phyloP scores from a whole-genome alignment of 371 early-diverging fungal species.

The Chytridium lagenaria region DNA sequence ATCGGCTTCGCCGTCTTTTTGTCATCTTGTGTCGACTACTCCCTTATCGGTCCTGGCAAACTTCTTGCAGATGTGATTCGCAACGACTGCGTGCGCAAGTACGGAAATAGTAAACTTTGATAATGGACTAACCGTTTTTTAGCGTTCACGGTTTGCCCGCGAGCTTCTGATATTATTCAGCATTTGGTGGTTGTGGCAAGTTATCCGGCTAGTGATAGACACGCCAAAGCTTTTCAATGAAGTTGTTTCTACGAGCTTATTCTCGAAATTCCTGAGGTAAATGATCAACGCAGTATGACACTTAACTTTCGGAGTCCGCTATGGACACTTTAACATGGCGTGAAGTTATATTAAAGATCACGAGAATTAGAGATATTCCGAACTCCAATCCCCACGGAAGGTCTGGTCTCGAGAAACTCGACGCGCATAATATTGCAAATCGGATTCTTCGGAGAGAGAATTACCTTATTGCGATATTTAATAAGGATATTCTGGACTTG shows the following conservation, averaged over 20 bases:
- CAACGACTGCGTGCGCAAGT: slow-evolving; percentile 66
- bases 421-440: slow-evolving; percentile 89
- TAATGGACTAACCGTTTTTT: not conserved
- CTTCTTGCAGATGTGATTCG: slow-evolving; percentile 75
- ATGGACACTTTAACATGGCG: slow-evolving; percentile 72
- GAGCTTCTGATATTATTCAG: slow-evolving; percentile 61
- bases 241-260: slow-evolving; percentile 82
- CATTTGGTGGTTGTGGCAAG: slow-evolving; percentile 78
- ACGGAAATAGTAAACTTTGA: slow-evolving; percentile 19
- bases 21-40: slow-evolving; percentile 86
- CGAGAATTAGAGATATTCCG: slow-evolving; percentile 23
- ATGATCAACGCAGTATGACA: not conserved
- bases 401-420: slow-evolving; percentile 53
- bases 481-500: slow-evolving; percentile 88
- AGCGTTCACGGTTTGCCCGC: slow-evolving; percentile 40
- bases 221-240: slow-evolving; percentile 76
- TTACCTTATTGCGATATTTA: slow-evolving; percentile 93
- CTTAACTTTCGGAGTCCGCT: slow-evolving; percentile 55
- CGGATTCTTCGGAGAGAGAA: slow-evolving; percentile 97
- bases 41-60: slow-evolving; percentile 70
- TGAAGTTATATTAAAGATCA: slow-evolving; percentile 42
- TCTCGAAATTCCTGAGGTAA: slow-evolving; percentile 81
- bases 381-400: slow-evolving; percentile 44
- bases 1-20: slow-evolving; percentile 86
- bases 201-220: slow-evolving; percentile 70